These are phyloP conservation scores for Neurospora sp. DNA, from an alignment of 495 filamentous ascomycete species.

Conservation along the genomic window DNA sequence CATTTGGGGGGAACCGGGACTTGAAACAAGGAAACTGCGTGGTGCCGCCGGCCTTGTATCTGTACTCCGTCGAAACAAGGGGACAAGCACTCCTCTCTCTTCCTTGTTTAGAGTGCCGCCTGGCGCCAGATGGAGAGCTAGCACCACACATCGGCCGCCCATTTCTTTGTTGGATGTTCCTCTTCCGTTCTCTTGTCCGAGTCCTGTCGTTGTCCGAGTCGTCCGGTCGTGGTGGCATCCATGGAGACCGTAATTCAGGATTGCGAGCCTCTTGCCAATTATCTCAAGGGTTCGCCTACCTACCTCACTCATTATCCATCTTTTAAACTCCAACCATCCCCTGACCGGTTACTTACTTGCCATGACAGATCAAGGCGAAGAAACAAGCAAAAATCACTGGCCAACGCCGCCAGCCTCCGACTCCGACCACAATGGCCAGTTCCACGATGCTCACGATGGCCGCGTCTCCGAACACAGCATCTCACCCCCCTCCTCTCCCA, in stretches of 20 bases:
- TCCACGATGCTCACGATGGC: background rate
- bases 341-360: slow-evolving; percentile 3
- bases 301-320: background rate
- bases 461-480: slow-evolving; percentile 24
- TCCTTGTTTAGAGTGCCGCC: slow-evolving; percentile 5
- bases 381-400: slow-evolving; percentile 29
- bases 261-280: slow-evolving; percentile 83
- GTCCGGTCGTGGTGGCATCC: slow-evolving; percentile 17
- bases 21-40: background rate
- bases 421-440: slow-evolving; percentile 22
- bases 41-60: slow-evolving; percentile 3
- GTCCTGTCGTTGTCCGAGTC: background rate
- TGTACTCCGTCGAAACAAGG: background rate
- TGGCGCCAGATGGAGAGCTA: slow-evolving; percentile 23
- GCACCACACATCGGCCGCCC: slow-evolving; percentile 7
- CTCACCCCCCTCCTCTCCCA: slow-evolving; percentile 39
- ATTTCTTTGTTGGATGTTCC: background rate
- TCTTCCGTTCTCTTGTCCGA: background rate
- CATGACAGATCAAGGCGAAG: slow-evolving; percentile 31
- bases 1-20: background rate
- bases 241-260: slow-evolving; percentile 94
- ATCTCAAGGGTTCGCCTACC: slow-evolving; percentile 71
- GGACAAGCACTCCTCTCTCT: slow-evolving; percentile 2
- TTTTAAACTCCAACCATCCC: slow-evolving; percentile 1
- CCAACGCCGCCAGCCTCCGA: slow-evolving; percentile 25